A percentile compares a stretch with the other conserved stretches of the same genome.
Evolutionary conservation across 805 yeast genomes (phyloP).

Genomic region (Starmerella apicola): DNA sequence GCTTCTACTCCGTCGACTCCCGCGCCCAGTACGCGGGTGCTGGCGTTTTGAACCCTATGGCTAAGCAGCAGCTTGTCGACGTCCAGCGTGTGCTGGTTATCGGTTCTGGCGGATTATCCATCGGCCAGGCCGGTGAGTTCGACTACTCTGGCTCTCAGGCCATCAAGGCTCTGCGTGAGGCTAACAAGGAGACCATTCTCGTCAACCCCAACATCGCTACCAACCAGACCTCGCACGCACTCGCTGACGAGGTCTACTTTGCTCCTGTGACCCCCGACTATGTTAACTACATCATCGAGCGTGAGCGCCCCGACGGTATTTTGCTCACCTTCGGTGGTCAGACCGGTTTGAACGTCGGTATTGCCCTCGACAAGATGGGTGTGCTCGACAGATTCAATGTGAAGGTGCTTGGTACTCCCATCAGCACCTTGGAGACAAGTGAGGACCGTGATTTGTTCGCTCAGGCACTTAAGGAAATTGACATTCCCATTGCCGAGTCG

Average conservation of each 20-base stretch:
- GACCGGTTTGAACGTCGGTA: constrained; percentile 93
- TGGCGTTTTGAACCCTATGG: constrained; percentile 27
- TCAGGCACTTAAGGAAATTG: constrained; percentile 84
- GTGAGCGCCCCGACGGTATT: constrained; percentile 94
- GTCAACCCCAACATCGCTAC: constrained; percentile 97
- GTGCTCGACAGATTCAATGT: constrained; percentile 80
- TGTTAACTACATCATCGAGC: constrained; percentile 85
- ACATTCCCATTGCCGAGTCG: constrained; percentile 94
- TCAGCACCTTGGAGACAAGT: constrained; percentile 85
- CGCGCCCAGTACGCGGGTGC: constrained; percentile 28
- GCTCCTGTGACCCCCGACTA: constrained; percentile 96
- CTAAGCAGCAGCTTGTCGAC: constrained; percentile 44
- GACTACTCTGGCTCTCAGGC: constrained; percentile 99
- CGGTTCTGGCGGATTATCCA: constrained; percentile 96
- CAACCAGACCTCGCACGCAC: constrained; percentile 86
- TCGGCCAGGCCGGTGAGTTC: constrained; percentile 99
- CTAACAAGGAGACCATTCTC: constrained; percentile 88
- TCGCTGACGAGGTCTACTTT: constrained; percentile 91
- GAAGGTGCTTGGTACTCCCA: constrained; percentile 95
- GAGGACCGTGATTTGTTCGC: constrained; percentile 97
- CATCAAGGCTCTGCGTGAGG: constrained; percentile 94
- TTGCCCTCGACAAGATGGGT: constrained; percentile 87
- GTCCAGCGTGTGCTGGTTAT: constrained; percentile 78
- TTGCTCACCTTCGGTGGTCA: constrained; percentile 97
- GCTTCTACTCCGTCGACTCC: constrained; percentile 4